phyloP scores from a whole-genome alignment of 2,329 filamentous ascomycete species.

The Scedosporium minutisporum region DNA sequence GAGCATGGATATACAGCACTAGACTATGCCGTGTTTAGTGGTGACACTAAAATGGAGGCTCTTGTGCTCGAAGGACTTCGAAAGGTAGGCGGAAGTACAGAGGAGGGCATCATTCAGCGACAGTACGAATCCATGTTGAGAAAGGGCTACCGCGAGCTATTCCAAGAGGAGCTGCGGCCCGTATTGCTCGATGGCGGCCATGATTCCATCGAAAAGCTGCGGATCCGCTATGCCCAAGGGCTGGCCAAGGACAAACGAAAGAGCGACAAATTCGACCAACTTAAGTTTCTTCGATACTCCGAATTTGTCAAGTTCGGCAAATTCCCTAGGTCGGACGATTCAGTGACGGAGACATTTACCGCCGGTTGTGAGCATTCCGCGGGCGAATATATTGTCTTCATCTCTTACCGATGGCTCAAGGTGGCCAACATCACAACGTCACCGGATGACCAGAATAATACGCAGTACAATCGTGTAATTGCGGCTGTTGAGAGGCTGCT shows the following conservation, averaged over 20 bases:
- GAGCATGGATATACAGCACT: conserved; percentile 25
- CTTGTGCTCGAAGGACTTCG: conserved; percentile 19
- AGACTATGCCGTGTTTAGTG: conserved; percentile 25
- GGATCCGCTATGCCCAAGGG: conserved; percentile 14
- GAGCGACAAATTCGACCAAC: conserved; percentile 15
- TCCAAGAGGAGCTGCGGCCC: conserved; percentile 25
- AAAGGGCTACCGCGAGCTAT: conserved; percentile 24
- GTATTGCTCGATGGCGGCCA: conserved; percentile 16
- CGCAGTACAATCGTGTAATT: conserved; percentile 22
- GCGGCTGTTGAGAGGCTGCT: conserved; percentile 19
- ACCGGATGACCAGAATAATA: conserved; percentile 20
- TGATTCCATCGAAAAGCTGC: conserved; percentile 13
- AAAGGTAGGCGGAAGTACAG: not conserved
- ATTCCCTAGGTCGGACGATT: conserved; percentile 17
- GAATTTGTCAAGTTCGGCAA: conserved; percentile 16
- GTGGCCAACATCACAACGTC: conserved; percentile 8
- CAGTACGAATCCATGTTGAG: conserved; percentile 18
- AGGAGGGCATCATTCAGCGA: conserved; percentile 7
- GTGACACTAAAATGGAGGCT: conserved; percentile 14
- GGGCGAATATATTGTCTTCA: conserved; percentile 20
- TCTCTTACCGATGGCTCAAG: conserved; percentile 25
- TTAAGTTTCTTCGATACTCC: conserved; percentile 19
- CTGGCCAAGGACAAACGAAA: conserved; percentile 15
- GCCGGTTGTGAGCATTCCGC: not conserved
- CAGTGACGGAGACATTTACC: conserved; percentile 9